Evolutionary conservation across 73 alveolate species (phyloP), one percentile per base, ranked within the genome.

Genomic region (Symbiodinium natans): DNA sequence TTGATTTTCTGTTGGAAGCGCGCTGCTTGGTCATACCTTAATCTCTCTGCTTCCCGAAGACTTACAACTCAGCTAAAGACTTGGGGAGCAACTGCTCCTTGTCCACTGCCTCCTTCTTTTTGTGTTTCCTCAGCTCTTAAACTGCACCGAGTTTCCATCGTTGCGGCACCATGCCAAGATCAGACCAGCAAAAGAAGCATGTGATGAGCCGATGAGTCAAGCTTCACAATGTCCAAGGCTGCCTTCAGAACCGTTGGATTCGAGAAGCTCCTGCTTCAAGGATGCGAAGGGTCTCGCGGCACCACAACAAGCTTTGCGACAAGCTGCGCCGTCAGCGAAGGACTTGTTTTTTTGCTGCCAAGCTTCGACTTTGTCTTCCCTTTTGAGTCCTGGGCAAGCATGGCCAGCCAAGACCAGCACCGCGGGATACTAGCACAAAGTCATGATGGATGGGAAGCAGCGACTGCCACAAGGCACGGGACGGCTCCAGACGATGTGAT

Each of bases 241-340:
- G 95, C 95, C 46, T 68, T 88, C 23, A 88, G 95, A 41, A 88
- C 95, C n/a, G 95, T 88, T 10, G 95, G 95, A 88, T 88, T 88
- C 15, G 95, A 88, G 95, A 88, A 88, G 95, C 95, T 88, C 95
- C 95, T 88, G n/a, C 39, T 23, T 23, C 39, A 15, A 8, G 36
- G 33, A n/a, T 68, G 33, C 13, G 63, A 48, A 10, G 63, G 23
- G 17, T 48, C 17, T 17, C 8, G 63, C 9, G 46, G 0, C 87
- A 34, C 33, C 85, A 6, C 31, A 34, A 11, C 41, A 71, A 71
- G 40, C 19, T 17, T 25, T 25, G 9, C 82, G n/a, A 10, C 9
- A 19, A 63, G 31, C 31, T 6, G n/a, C 82, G 19, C n/a, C 31
- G 39, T 6, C 10, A 63, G 31, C 19, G 31, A 68, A 29, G 21